Base-by-base conservation (phyloP, 2,329 filamentous ascomycete species). In the Pyrenochaeta sp. region DNA sequence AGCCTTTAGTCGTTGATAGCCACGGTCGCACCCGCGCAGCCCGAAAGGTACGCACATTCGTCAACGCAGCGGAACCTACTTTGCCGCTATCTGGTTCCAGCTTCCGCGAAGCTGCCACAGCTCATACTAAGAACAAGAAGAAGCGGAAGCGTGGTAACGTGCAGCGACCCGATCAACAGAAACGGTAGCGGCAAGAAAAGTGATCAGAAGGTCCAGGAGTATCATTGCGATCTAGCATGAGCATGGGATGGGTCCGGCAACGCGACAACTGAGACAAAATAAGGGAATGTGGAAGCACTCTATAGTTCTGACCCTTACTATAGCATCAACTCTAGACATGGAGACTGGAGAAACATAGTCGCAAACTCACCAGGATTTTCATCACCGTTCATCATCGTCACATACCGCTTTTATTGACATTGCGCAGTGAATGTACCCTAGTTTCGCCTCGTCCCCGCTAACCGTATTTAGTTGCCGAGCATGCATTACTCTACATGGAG, bases 391-490 rank as follows among this genome's bases (percentile, higher is more conserved):
- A 32, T 10, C 30, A 10, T 32, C 2, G 25, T 46, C 25, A 52
- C 19, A 19, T 19, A 19, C 19, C 19, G 19, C 19, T 19, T 19
- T 19, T 19, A 19, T 19, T 19, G 19, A 19, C 19, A 19, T 19
- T 19, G 19, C 19, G 19, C 19, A 19, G 28, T 30, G 28, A 30
- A 6, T 30, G 6, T 10, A 30, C 10, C 28, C 6, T 30, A 9
- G 8, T 36, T 12, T 13, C 32, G 13, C 32, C 13, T 13, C 13
- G 8, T 10, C 50, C 25, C 36, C 49, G 50, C 54, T 59, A 57
- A 53, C 54, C 54, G 34, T 7, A 25, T 40, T 34, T n/a, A 50
- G 50, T 19, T 28, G 45, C 8, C 42, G 37, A 45, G 50, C n/a
- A 43, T n/a, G 32, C 12, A 10, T 32, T 6, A 32, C 30, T 5